A percentile compares a stretch with the other conserved stretches of the same genome.
Conservation (phyloP, 768 basidiomycete species). For the Phallus indusiatus region DNA sequence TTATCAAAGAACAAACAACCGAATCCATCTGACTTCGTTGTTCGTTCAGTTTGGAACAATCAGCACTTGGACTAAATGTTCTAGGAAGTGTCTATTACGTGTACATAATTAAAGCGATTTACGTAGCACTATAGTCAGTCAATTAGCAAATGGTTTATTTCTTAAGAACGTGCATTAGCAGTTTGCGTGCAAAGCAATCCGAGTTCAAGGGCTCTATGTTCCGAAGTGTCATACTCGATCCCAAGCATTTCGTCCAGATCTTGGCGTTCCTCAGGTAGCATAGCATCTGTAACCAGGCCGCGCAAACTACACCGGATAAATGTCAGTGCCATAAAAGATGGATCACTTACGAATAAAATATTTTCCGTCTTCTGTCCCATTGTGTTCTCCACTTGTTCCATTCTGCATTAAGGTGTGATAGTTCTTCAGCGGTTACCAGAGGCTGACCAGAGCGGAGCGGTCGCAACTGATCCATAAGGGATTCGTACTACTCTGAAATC, state of each 20-base stretch:
- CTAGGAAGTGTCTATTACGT: background rate
- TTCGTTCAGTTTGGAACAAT: conserved; percentile 47
- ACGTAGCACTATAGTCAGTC: too few relatives aligned
- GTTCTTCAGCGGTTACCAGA: conserved; percentile 62
- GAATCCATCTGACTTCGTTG: conserved; percentile 35
- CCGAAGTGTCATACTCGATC: conserved; percentile 65
- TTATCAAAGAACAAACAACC: conserved; percentile 32
- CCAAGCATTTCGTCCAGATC: conserved; percentile 72
- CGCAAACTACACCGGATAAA: conserved; percentile 47
- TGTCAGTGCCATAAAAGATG: background rate
- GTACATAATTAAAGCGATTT: too few relatives aligned
- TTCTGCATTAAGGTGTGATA: conserved; percentile 57
- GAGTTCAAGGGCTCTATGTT: conserved; percentile 58
- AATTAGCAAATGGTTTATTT: background rate
- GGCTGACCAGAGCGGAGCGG: conserved; percentile 61
- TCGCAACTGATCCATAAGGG: conserved; percentile 39
- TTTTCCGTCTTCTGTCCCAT: conserved; percentile 69
- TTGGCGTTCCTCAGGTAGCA: conserved; percentile 55
- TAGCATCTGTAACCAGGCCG: conserved; percentile 56
- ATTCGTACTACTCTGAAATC: conserved; percentile 28
- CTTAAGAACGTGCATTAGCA: background rate
- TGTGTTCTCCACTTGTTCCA: conserved; percentile 76
- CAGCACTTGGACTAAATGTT: conserved; percentile 24
- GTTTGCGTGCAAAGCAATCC: conserved; percentile 45
- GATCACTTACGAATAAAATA: conserved; percentile 45